A percentile compares a stretch with the other conserved stretches of the same genome.
Evolutionary conservation across 306 rosid genomes (phyloP).

Genomic region (Nissolia schottii): DNA sequence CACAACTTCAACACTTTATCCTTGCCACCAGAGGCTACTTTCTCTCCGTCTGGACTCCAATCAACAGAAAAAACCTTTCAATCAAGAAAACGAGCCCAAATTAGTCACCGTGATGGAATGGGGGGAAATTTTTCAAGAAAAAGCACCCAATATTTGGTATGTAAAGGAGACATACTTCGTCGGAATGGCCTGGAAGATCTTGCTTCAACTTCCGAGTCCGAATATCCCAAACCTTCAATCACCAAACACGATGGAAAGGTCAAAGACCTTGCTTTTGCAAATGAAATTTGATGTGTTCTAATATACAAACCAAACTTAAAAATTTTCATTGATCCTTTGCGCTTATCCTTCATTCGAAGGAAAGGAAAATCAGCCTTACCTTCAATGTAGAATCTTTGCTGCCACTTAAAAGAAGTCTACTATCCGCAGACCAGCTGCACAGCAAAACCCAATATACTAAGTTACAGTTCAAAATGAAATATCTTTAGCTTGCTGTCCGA

Average conservation of each 20-base stretch:
- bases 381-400: slow-evolving; percentile 93
- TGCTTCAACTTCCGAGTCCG: slow-evolving; percentile 73
- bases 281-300: neutral
- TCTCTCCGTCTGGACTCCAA: slow-evolving; percentile 98
- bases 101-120: neutral
- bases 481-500: neutral
- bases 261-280: neutral
- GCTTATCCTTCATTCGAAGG: neutral
- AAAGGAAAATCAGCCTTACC: slow-evolving; percentile 38
- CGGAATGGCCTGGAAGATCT: slow-evolving; percentile 97
- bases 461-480: slow-evolving; percentile 20
- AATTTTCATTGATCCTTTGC: neutral
- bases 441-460: slow-evolving; percentile 18
- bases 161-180: slow-evolving; percentile 53
- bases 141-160: neutral
- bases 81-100: neutral
- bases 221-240: slow-evolving; percentile 88
- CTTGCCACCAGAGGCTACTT: slow-evolving; percentile 97
- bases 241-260: slow-evolving; percentile 5
- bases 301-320: neutral
- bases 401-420: slow-evolving; percentile 88
- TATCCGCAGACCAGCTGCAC: slow-evolving; percentile 95
- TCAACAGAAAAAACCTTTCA: slow-evolving; percentile 85
- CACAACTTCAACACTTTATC: slow-evolving; percentile 90
- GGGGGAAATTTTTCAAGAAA: neutral